These are phyloP conservation scores for Colletotrichum paranaense DNA, from an alignment of 2,329 filamentous ascomycete species.

Conservation along the genomic window DNA sequence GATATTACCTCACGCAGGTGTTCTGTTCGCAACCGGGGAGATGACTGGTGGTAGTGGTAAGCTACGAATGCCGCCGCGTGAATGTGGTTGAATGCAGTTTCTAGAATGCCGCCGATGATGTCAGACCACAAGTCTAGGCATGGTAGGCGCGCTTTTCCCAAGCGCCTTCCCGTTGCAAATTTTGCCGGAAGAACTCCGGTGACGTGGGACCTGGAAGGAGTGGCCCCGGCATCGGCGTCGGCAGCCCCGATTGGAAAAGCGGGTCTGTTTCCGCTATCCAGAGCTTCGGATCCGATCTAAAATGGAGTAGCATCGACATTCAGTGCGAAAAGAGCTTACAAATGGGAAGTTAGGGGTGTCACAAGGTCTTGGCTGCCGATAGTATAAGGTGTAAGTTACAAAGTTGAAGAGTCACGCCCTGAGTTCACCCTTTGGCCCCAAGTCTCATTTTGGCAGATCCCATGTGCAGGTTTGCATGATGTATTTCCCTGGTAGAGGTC, in stretches of 20 bases:
- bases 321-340: neutral
- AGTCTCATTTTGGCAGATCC: slow-evolving; percentile 3
- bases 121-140: neutral
- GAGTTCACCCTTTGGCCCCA: neutral
- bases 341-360: neutral
- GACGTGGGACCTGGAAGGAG: neutral
- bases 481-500: slow-evolving; percentile 5
- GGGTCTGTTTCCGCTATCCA: neutral
- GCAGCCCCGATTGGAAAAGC: slow-evolving; percentile 20
- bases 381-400: neutral
- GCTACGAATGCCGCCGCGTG: neutral
- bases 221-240: slow-evolving; percentile 29
- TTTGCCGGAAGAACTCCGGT: slow-evolving; percentile 29
- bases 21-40: neutral
- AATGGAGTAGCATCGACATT: neutral
- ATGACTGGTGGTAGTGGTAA: neutral
- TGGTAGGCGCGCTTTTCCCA: neutral
- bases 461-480: slow-evolving; percentile 26
- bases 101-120: slow-evolving; percentile 22
- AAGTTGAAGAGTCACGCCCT: neutral
- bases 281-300: neutral
- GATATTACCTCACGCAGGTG: neutral
- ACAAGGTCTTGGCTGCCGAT: neutral
- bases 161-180: slow-evolving; percentile 21
- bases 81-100: neutral